Conservation (phyloP, 768 basidiomycete species). For the Podaxis sp. region DNA sequence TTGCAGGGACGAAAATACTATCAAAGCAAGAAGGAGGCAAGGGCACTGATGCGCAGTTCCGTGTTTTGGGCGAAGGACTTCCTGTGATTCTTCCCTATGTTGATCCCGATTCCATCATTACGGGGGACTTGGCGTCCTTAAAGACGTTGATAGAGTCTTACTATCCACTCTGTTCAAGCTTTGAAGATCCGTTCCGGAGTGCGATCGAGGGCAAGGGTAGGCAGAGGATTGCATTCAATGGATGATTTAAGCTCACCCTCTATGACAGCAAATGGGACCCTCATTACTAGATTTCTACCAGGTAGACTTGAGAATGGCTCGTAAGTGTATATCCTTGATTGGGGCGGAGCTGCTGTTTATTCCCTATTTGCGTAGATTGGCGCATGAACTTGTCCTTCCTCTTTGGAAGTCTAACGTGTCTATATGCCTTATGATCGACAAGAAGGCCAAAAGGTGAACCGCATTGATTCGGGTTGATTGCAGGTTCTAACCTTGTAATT, state of each 20-base stretch:
- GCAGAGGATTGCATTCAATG: constrained; percentile 18
- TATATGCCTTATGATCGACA: constrained; percentile 90
- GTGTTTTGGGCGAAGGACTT: constrained; percentile 82
- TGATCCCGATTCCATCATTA: constrained; percentile 56
- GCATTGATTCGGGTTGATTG: not conserved
- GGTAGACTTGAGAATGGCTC: constrained; percentile 46
- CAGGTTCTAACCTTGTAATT: constrained; percentile 3
- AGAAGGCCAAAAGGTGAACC: constrained; percentile 86
- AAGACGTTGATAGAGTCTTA: constrained; percentile 68
- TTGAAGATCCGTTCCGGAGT: constrained; percentile 55
- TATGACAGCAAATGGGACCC: constrained; percentile 57
- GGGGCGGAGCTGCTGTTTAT: not conserved
- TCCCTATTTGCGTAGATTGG: constrained; percentile 39
- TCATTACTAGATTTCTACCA: constrained; percentile 65
- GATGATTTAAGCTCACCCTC: not conserved
- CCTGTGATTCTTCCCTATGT: constrained; percentile 82
- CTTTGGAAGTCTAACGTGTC: constrained; percentile 94
- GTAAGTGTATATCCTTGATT: constrained; percentile 34
- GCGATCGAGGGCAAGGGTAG: constrained; percentile 51
- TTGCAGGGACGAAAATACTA: constrained; percentile 93
- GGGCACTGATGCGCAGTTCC: constrained; percentile 57
- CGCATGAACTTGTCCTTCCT: constrained; percentile 84
- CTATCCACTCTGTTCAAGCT: constrained; percentile 71
- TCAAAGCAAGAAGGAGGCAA: constrained; percentile 80
- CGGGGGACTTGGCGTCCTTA: constrained; percentile 51